Evolutionary conservation across 2,329 filamentous ascomycete species (phyloP), one percentile per base, ranked within the genome.

Genomic region (Periglandula ipomoeae): DNA sequence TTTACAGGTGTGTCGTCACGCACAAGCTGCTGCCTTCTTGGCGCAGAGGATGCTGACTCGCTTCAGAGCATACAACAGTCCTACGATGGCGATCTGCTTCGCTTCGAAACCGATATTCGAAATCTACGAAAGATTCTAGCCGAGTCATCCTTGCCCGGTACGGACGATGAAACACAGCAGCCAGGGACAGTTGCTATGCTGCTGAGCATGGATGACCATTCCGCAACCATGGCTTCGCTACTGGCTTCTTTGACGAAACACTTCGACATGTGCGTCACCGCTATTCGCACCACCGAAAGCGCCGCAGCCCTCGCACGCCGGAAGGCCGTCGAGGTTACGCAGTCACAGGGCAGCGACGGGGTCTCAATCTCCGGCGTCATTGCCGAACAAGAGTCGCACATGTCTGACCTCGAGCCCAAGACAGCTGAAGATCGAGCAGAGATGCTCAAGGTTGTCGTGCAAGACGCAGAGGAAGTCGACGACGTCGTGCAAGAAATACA

Each of bases 211-310:
- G 82, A 90, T 54, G 74, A 74, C 13, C 82, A 91, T 56, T 90
- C 90, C 0, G 82, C 87, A 53, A 81, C 84, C 58, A 91, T 94
- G 82, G 91, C 90, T 5, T 76, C 84, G 50, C 76, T 89, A 5
- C 78, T 97, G 2, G 79, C 88, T 49, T 89, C 85, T 1, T 72
- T 97, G 4, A 89, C 89, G 7, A 80, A 78, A 23, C 91, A 97
- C 67, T 96, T 95, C 62, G 91, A 97, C 64, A 80, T 95, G 55
- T 96, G 91, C 64, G 87, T 95, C 13, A 91, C 85, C 1, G 91
- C 91, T 1, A 84, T 96, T 39, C 87, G 89, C 51, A 89, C 91
- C 45, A 96, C 90, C 3, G 89, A 95, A 68, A 86, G 85, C 26
- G 86, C 84, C 5, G 81, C 82, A 11, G 84, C 81, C 5, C 72